A percentile compares a stretch with the other conserved stretches of the same genome.
These are phyloP conservation scores for Penicillium goetzii DNA, from an alignment of 495 filamentous ascomycete genomes.

Conservation along the genomic window DNA sequence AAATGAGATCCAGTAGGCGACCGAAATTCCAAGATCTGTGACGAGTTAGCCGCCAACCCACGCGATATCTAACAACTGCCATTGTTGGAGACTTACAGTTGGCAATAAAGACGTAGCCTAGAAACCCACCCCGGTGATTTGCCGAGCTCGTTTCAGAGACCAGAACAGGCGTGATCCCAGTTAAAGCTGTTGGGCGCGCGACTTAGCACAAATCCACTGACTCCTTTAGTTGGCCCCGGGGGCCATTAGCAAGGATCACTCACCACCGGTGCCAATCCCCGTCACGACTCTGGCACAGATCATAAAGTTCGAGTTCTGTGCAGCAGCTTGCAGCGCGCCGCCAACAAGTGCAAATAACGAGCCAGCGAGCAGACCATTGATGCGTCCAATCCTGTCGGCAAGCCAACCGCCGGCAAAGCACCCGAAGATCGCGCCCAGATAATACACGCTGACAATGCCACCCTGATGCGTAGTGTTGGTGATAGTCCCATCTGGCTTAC, in stretches of 20 bases:
- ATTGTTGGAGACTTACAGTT: constrained; percentile 40
- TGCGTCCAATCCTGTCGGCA: constrained; percentile 57
- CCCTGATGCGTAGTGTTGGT: constrained; percentile 46
- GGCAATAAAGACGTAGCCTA: constrained; percentile 58
- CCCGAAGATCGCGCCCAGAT: constrained; percentile 58
- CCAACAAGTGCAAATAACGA: constrained; percentile 58
- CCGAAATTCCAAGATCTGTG: constrained; percentile 58
- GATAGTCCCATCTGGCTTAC: constrained; percentile 40
- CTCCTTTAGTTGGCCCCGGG: not conserved
- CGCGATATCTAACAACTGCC: not conserved
- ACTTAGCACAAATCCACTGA: not conserved
- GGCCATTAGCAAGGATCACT: constrained; percentile 16
- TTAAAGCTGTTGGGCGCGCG: constrained; percentile 39
- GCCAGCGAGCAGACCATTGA: constrained; percentile 57
- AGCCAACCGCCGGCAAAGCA: constrained; percentile 56
- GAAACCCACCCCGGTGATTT: constrained; percentile 49
- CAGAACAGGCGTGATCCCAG: constrained; percentile 55
- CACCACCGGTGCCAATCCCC: constrained; percentile 57
- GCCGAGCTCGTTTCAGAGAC: constrained; percentile 56
- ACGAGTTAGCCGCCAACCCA: constrained; percentile 10
- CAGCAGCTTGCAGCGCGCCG: constrained; percentile 55
- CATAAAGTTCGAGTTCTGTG: constrained; percentile 56
- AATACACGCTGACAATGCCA: constrained; percentile 58
- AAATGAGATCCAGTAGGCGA: constrained; percentile 68
- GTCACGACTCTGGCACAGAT: constrained; percentile 58